A percentile compares a stretch with the other conserved stretches of the same genome.
Conservation (phyloP, 2,329 filamentous ascomycete species). For the Xylariaceae sp. region DNA sequence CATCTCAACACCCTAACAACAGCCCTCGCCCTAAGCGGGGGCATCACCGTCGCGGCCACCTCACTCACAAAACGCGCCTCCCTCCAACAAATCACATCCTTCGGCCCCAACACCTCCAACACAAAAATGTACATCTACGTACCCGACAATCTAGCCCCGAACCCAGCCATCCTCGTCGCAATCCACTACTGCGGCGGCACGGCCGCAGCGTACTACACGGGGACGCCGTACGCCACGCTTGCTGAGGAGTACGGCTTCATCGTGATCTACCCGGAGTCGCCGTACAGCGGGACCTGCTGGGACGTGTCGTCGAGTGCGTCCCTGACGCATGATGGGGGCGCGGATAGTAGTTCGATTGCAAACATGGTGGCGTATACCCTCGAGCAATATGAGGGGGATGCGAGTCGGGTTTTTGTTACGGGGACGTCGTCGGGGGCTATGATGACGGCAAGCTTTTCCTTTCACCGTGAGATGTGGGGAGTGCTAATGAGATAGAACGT, state of each 20-base stretch:
- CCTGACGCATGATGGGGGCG: slow-evolving; percentile 52
- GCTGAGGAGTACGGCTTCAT: slow-evolving; percentile 39
- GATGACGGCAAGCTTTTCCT: slow-evolving; percentile 38
- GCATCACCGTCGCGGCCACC: slow-evolving; percentile 11
- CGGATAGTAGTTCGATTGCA: slow-evolving; percentile 51
- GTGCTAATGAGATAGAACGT: slow-evolving; percentile 34
- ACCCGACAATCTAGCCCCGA: slow-evolving; percentile 33
- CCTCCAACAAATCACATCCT: slow-evolving; percentile 27
- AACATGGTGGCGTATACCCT: slow-evolving; percentile 56
- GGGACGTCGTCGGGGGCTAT: slow-evolving; percentile 46
- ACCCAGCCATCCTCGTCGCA: slow-evolving; percentile 46
- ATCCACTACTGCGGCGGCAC: slow-evolving; percentile 51
- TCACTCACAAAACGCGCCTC: slow-evolving; percentile 17
- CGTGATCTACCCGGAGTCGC: slow-evolving; percentile 52
- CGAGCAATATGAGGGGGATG: slow-evolving; percentile 47
- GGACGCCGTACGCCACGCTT: slow-evolving; percentile 43
- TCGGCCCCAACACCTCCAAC: slow-evolving; percentile 36
- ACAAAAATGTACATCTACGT: slow-evolving; percentile 44
- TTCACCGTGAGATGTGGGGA: background rate
- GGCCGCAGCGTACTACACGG: slow-evolving; percentile 43
- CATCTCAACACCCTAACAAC: slow-evolving; percentile 4
- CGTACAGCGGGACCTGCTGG: slow-evolving; percentile 47
- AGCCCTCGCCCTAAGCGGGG: slow-evolving; percentile 16
- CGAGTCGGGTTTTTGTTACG: slow-evolving; percentile 48
- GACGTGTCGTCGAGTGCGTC: slow-evolving; percentile 43